Percentiles rank a stretch among this genome's conserved stretches.
Conservation (phyloP, 2,329 filamentous ascomycete species). For the Epichloe brachyelytri region DNA sequence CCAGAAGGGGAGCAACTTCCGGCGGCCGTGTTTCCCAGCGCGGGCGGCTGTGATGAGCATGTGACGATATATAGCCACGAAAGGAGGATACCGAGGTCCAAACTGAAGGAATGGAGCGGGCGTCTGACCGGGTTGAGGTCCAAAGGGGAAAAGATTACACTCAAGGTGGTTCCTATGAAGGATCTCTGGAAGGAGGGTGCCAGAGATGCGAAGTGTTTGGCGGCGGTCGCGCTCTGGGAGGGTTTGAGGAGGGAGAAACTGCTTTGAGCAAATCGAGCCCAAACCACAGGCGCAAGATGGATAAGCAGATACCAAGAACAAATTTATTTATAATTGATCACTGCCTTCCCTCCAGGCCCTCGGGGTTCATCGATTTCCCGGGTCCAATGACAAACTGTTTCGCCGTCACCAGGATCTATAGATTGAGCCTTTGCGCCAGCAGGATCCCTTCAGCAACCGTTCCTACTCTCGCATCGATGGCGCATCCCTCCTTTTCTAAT, state of each 20-base stretch:
- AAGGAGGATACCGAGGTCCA: conserved; percentile 33
- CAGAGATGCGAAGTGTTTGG: conserved; percentile 46
- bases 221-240: conserved; percentile 46
- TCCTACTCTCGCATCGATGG: conserved; percentile 67
- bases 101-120: conserved; percentile 42
- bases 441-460: conserved; percentile 70
- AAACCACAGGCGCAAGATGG: too few species aligned
- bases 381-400: too few species aligned
- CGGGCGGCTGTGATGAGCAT: conserved; percentile 48
- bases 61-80: conserved; percentile 46
- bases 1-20: conserved; percentile 24
- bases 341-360: too few species aligned
- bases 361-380: too few species aligned
- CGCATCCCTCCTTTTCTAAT: conserved; percentile 58
- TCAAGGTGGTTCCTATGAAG: conserved; percentile 43
- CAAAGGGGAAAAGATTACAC: conserved; percentile 47
- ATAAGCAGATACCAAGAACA: too few species aligned
- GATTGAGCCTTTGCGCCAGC: conserved; percentile 45
- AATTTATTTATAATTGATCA: too few species aligned
- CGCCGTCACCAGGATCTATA: conserved; percentile 14
- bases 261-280: conserved; percentile 13
- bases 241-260: conserved; percentile 36
- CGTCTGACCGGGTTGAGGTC: conserved; percentile 44
- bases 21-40: conserved; percentile 41
- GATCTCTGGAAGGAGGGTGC: conserved; percentile 45